Base-by-base conservation (phyloP, 2,329 filamentous ascomycete species). In the Passalora sequoiae region DNA sequence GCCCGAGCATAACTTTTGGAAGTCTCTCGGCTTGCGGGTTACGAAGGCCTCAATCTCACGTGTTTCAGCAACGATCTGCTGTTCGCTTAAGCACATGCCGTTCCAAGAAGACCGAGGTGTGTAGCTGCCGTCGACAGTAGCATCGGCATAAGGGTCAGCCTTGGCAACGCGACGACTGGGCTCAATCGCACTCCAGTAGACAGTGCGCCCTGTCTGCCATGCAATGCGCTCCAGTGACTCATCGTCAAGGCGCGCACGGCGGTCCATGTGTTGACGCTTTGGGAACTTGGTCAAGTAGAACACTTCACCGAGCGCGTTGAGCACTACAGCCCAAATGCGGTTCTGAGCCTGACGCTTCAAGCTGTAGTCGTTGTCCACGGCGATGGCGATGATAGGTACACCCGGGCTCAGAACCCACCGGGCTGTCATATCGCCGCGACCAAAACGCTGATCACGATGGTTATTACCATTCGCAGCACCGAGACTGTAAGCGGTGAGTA, bases 281-380 rank as follows among this genome's bases (percentile, higher is more conserved):
- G 87, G 88, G 5, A 83, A 73, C 37, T 86, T 81, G 1, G 78
- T 84, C 1, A 97, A 71, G 55, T 91, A 95, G 64, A 84, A 97
- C 0, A 95, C 72, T 63, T 98, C 92, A 1, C 92, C 92, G 6
- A 98, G 72, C 0, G 92, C 91, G 62, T 98, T 98, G 40, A 98
- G 68, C n/a, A 81, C 86, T 30, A 91, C 83, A n/a, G 86, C 88
- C 88, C 89, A 97, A 9, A 92, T 77, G 20, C 89, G 81, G 9
- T 79, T 77, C 38, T 81, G 72, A 3, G 76, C 70, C 60, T 83
- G 82, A 21, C 89, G 81, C 55, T 81, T 83, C 19, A 75, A 65
- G 37, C 76, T 89, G 64, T 89, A 92, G 40, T 80, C 80, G 20
- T 95, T 89, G 58, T 98, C 92, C 5, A 95, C 78, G 32, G 79